Evolutionary conservation across 495 filamentous ascomycete species (phyloP).

Genomic region (Evernia prunastri): DNA sequence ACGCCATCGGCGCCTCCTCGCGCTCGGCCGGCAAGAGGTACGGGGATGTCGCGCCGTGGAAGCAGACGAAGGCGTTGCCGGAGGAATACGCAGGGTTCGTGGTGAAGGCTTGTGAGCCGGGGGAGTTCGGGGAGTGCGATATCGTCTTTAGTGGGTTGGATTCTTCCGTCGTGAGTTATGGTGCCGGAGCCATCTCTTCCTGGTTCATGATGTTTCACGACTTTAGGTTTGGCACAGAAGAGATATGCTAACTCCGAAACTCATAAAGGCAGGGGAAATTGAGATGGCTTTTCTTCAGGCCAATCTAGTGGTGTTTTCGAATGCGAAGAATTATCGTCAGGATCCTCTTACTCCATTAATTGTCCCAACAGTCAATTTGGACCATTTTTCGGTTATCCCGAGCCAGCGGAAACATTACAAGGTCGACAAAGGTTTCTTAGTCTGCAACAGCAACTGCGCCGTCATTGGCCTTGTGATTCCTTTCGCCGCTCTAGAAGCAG

Average conservation of each 20-base stretch:
- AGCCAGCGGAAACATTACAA: constrained; percentile 61
- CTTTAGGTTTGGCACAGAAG: no score
- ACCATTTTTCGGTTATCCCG: constrained; percentile 71
- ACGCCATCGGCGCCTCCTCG: constrained; percentile 71
- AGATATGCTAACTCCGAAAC: no score
- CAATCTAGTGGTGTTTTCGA: constrained; percentile 76
- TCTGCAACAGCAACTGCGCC: constrained; percentile 88
- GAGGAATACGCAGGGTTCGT: constrained; percentile 59
- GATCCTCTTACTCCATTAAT: constrained; percentile 78
- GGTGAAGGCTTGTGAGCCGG: constrained; percentile 68
- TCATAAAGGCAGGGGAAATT: constrained; percentile 72
- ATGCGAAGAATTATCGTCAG: constrained; percentile 83
- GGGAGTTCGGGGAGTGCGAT: constrained; percentile 73
- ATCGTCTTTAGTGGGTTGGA: constrained; percentile 86
- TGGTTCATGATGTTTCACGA: no score
- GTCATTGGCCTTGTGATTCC: constrained; percentile 85
- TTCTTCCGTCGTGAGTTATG: constrained; percentile 73
- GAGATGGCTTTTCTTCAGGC: constrained; percentile 75
- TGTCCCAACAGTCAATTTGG: constrained; percentile 75
- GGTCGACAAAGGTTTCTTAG: constrained; percentile 71
- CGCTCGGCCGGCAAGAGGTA: constrained; percentile 77
- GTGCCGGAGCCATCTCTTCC: no score
- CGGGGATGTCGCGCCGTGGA: constrained; percentile 77
- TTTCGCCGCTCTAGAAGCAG: constrained; percentile 72
- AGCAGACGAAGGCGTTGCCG: constrained; percentile 70